Conservation (phyloP, 2,329 filamentous ascomycete genomes). For the Exophiala calicioides region DNA sequence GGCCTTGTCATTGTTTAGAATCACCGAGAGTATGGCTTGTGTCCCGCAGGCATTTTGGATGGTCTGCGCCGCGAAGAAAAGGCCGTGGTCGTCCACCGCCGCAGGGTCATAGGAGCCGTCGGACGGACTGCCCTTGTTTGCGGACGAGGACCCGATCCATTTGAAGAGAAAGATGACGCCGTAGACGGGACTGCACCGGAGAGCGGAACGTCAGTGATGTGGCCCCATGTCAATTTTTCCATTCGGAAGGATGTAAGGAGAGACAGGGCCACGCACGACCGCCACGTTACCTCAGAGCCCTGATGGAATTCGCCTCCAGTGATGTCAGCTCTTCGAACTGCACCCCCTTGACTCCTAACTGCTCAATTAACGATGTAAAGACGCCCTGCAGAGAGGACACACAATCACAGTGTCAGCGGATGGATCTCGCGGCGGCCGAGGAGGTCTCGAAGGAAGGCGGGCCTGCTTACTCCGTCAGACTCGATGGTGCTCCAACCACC, state of each 20-base stretch:
- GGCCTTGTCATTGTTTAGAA: slow-evolving; percentile 75
- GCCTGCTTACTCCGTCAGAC: slow-evolving; percentile 77
- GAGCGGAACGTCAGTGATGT: slow-evolving; percentile 16
- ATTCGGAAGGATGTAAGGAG: neutral
- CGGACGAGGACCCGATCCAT: slow-evolving; percentile 62
- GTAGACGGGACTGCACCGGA: slow-evolving; percentile 67
- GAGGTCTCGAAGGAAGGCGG: neutral
- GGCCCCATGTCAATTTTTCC: neutral
- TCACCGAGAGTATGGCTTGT: slow-evolving; percentile 86
- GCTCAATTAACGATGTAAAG: slow-evolving; percentile 94
- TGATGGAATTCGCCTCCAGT: slow-evolving; percentile 69
- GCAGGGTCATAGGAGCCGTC: slow-evolving; percentile 80
- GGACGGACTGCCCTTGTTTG: slow-evolving; percentile 66
- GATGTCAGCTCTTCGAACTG: slow-evolving; percentile 96
- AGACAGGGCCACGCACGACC: slow-evolving; percentile 14
- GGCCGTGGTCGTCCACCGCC: slow-evolving; percentile 61
- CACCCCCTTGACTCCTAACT: slow-evolving; percentile 85
- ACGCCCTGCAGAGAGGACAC: slow-evolving; percentile 65
- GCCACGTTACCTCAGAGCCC: slow-evolving; percentile 43
- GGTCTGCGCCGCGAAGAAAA: slow-evolving; percentile 92
- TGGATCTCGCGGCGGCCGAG: neutral
- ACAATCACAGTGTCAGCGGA: slow-evolving; percentile 15
- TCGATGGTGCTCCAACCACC: slow-evolving; percentile 96
- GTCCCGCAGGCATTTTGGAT: slow-evolving; percentile 99
- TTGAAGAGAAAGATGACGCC: slow-evolving; percentile 99